Percentiles rank a stretch among this genome's conserved stretches.
Conservation (phyloP, 176 grass and related monocot genomes). For the Hyparrhenia diplandra region DNA sequence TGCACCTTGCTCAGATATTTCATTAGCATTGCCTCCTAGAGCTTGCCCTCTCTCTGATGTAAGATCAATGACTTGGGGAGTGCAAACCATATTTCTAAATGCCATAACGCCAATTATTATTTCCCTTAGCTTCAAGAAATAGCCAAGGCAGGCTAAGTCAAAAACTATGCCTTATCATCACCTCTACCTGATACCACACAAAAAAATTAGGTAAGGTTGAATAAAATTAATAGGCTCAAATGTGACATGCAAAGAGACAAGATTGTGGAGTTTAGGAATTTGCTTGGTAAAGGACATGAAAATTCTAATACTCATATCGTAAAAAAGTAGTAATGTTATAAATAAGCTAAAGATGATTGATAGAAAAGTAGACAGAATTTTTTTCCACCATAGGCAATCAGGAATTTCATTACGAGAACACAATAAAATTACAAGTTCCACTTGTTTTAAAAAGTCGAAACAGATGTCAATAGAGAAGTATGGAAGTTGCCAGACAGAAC, state of each 20-base stretch:
- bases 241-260: not conserved
- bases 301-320: no score
- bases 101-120: constrained; percentile 52
- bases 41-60: constrained; percentile 42
- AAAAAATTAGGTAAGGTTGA: constrained; percentile 11
- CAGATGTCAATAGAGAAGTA: not conserved
- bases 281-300: no score
- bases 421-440: not conserved
- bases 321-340: no score
- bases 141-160: constrained; percentile 46
- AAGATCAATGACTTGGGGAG: constrained; percentile 54
- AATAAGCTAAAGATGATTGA: not conserved
- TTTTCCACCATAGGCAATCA: not conserved
- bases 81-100: constrained; percentile 49
- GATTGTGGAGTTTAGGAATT: no score
- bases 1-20: constrained; percentile 37
- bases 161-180: constrained; percentile 48
- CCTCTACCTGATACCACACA: constrained; percentile 51
- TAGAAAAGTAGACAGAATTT: not conserved
- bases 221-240: not conserved
- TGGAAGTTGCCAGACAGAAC: not conserved
- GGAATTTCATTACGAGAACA: not conserved
- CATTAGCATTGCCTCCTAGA: constrained; percentile 21
- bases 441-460: not conserved
- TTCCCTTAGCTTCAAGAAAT: constrained; percentile 38